Evolutionary conservation across 108 stramenopile genomes (phyloP).

Genomic region (Bacterosira constricta): DNA sequence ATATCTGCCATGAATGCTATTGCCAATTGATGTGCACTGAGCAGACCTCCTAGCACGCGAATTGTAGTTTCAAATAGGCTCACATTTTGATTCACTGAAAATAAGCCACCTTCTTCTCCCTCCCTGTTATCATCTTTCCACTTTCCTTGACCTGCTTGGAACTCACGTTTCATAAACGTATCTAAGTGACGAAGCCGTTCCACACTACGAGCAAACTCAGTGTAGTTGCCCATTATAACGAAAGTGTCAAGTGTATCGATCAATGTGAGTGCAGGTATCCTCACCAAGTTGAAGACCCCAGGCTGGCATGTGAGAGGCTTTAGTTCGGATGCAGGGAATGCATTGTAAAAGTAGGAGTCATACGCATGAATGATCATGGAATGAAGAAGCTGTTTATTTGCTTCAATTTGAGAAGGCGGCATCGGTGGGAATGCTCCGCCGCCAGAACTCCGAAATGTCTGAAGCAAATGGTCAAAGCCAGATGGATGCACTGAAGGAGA

Average conservation of each 20-base stretch:
- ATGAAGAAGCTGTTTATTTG: constrained; percentile 57
- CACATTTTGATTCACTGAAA: constrained; percentile 81
- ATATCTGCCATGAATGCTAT: constrained; percentile 50
- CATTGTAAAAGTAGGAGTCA: constrained; percentile 89
- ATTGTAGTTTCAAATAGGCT: constrained; percentile 95
- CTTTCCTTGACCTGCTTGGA: background rate
- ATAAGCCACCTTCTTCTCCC: constrained; percentile 57
- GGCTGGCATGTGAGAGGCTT: constrained; percentile 79
- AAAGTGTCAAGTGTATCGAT: constrained; percentile 94
- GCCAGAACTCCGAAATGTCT: constrained; percentile 23
- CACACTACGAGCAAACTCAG: constrained; percentile 90
- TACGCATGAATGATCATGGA: constrained; percentile 89
- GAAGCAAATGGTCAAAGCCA: constrained; percentile 25
- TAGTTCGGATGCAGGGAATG: constrained; percentile 88
- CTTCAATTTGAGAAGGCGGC: constrained; percentile 57
- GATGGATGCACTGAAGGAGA: constrained; percentile 24
- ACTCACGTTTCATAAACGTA: constrained; percentile 33
- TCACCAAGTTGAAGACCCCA: constrained; percentile 81
- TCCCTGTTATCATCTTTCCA: constrained; percentile 13
- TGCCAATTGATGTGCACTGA: constrained; percentile 90
- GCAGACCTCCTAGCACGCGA: constrained; percentile 88
- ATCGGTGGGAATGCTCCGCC: constrained; percentile 55
- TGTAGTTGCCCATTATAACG: constrained; percentile 80
- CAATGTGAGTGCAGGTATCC: constrained; percentile 82
- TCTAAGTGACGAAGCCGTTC: constrained; percentile 76